Percentiles rank a stretch among this genome's conserved stretches.
phyloP scores from a whole-genome alignment of 2,329 filamentous ascomycete genomes.

The Fusarium concolor region DNA sequence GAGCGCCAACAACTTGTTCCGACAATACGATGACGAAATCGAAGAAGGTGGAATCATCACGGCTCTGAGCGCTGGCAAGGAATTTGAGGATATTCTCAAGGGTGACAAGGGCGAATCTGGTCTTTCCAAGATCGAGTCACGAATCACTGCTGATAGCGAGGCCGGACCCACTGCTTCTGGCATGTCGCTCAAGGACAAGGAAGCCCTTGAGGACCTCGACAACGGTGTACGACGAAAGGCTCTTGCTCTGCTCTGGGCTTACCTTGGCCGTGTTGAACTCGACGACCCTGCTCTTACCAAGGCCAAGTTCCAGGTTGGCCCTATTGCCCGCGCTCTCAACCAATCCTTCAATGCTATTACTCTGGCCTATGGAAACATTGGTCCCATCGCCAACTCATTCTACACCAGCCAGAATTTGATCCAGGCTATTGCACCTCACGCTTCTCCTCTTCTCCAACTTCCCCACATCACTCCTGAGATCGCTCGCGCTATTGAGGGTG shows the following conservation, averaged over 20 bases:
- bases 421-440: slow-evolving; percentile 85
- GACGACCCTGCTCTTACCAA: slow-evolving; percentile 81
- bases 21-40: slow-evolving; percentile 87
- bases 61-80: slow-evolving; percentile 85
- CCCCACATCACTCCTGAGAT: slow-evolving; percentile 82
- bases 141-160: slow-evolving; percentile 73
- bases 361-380: slow-evolving; percentile 86
- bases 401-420: slow-evolving; percentile 86
- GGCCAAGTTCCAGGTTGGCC: slow-evolving; percentile 90
- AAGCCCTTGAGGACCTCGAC: slow-evolving; percentile 82
- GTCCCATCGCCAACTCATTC: slow-evolving; percentile 85
- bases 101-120: slow-evolving; percentile 84
- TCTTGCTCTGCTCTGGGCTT: slow-evolving; percentile 92
- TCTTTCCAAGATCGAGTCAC: slow-evolving; percentile 85
- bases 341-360: slow-evolving; percentile 88
- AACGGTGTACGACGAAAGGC: slow-evolving; percentile 85
- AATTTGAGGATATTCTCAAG: slow-evolving; percentile 81
- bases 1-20: slow-evolving; percentile 94
- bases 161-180: slow-evolving; percentile 64
- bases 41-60: slow-evolving; percentile 82
- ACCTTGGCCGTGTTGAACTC: slow-evolving; percentile 88
- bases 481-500: slow-evolving; percentile 76
- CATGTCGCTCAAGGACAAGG: slow-evolving; percentile 78
- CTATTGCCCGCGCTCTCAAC: slow-evolving; percentile 85
- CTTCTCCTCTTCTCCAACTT: slow-evolving; percentile 90